phyloP scores from a whole-genome alignment of 805 yeast genomes.

The Pichia nanzhaoensis region DNA sequence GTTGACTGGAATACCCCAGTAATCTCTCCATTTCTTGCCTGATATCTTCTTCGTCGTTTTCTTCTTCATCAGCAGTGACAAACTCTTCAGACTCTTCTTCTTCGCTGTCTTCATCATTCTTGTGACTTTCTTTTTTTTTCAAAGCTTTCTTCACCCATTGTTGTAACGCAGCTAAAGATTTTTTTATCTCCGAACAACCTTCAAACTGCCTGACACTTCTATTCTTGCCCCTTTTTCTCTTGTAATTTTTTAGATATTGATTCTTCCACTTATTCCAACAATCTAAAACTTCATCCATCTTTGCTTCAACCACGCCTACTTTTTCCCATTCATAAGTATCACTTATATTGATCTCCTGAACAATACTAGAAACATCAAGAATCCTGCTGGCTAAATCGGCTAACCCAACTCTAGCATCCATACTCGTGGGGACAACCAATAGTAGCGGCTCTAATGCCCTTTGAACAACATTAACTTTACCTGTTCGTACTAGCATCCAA shows the following conservation, averaged over 20 bases:
- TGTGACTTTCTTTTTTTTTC: neutral
- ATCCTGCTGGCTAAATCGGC: conserved; percentile 6
- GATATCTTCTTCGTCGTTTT: conserved; percentile 1
- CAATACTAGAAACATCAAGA: conserved; percentile 3
- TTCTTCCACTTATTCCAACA: conserved; percentile 10
- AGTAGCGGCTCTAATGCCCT: conserved; percentile 8
- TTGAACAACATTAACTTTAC: conserved; percentile 4
- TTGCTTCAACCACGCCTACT: neutral
- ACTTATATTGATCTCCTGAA: neutral
- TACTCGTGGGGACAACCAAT: conserved; percentile 9
- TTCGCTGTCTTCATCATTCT: neutral
- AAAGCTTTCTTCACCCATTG: neutral
- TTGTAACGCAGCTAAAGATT: neutral
- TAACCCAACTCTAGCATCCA: conserved; percentile 8
- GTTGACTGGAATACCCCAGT: conserved; percentile 1
- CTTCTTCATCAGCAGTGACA: conserved; percentile 3
- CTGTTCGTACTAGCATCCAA: conserved; percentile 8
- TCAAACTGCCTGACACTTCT: conserved; percentile 7
- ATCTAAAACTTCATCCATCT: conserved; percentile 2
- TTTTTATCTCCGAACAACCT: conserved; percentile 1
- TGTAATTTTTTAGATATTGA: conserved; percentile 3
- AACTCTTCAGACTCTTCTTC: neutral
- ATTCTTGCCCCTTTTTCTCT: neutral
- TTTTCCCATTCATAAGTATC: conserved; percentile 1
- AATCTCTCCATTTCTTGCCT: neutral